Evolutionary conservation across 495 filamentous ascomycete species (phyloP), one percentile per base, ranked within the genome.

Genomic region (Aspergillus heteromorphus): DNA sequence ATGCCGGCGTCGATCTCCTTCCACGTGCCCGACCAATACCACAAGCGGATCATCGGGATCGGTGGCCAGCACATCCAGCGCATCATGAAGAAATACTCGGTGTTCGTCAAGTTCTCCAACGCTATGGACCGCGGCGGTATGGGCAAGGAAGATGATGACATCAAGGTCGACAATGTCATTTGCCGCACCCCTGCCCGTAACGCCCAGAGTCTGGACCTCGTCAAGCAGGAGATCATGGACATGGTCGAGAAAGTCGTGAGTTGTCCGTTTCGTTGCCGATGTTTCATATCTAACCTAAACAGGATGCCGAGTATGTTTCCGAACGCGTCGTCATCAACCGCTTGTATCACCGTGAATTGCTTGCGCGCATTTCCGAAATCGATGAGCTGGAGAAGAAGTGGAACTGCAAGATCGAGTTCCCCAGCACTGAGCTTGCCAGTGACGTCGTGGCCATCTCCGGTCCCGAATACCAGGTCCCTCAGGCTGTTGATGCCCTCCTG

Each of bases 41-140:
- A 99, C 72, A 99, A 97, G 76, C 90, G 95, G 40, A 99, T 99
- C 59, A 99, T 99, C 59, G 93, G 93, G 50, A 97, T 97, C 55
- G 95, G 93, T 55, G 93, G 93, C 16, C 91, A 96, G 67, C 95
- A 97, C 63, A 99, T 99, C 62, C 93, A 99, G 67, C 91, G 91
- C 53, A 97, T 97, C 75, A 99, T 97, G 93, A 99, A 99, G 77
- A 97, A 97, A 71, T 95, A 99, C 74, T 99, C 93, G 1, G 93
- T 99, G 53, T 99, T 97, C 58, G 93, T 99, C 75, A 99, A 99
- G 68, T 99, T 99, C 66, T 95, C 91, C 58, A 99, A 99, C 64
- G 93, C 95, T 21, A 97, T 97, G 95, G 93, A 99, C 70, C 88
- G 93, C 61, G 92, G 91, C 53, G 91, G 91, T 10, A 86, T 95